Base-by-base conservation (phyloP, 257 asterid genomes). In the Solanum medicagineum region DNA sequence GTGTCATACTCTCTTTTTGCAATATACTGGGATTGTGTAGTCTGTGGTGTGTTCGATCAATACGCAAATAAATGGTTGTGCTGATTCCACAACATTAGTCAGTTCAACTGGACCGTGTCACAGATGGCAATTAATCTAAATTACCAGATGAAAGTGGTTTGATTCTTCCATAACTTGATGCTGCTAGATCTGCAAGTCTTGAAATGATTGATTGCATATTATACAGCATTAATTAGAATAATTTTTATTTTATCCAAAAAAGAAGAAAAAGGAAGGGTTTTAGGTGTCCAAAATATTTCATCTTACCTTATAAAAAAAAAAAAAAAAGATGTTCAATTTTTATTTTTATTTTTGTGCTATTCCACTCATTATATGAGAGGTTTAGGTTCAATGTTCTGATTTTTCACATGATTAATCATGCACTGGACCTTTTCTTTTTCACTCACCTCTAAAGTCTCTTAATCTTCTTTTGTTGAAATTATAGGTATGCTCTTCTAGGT, bases 401-500 rank as follows among this genome's bases (percentile, higher is more conserved):
- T 24, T 51, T 75, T 24, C 81, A 75, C 44, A 4, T 24, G 22
- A 75, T 36, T 74, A 32, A 15, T 68, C 75, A 32, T 68, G 22
- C 57, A 73, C n/a, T 75, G 44, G 60, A 24, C 32, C 1, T 74
- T 22, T 51, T 49, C 36, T 75, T 63, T 51, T 26, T 77, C 62
- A 51, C 44, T 77, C n/a, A 24, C 42, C 45, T 49, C 22, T 2
- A 15, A 74, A 13, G 20, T 63, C 44, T 57, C 13, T 13, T 20
- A 44, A 36, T 22, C 63, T 7, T 55, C 54, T 73, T 59, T 71
- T 87, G 81, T 75, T 89, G 88, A 81, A 80, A 87, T 69, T 89
- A 81, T 84, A 96, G 98, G 87, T 97, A 97, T 97, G 99, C 99
- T 83, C 93, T 97, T 85, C 84, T 97, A 68, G 99, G 99, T 42